Percentiles rank a stretch among this genome's conserved stretches.
These are phyloP conservation scores for Suillus decipiens DNA, from an alignment of 768 basidiomycete species.

Conservation along the genomic window DNA sequence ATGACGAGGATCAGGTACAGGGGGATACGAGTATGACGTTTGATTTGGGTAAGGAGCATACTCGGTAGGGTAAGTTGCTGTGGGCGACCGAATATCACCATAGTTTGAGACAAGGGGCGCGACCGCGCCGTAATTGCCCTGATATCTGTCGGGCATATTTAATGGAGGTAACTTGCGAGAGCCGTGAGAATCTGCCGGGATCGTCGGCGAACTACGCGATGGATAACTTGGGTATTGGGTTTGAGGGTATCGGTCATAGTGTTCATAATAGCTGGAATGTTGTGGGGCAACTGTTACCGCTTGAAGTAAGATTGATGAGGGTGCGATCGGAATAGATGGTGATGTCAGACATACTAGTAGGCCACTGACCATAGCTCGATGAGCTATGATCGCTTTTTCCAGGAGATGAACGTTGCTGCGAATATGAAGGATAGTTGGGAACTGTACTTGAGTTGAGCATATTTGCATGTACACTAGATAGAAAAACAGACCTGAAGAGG, in stretches of 20 bases:
- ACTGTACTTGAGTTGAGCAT: conserved; percentile 63
- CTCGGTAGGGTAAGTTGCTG: conserved; percentile 58
- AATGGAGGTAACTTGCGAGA: conserved; percentile 63
- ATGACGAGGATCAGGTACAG: conserved; percentile 39
- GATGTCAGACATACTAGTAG: conserved; percentile 33
- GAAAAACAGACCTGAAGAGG: conserved; percentile 84
- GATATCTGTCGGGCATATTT: conserved; percentile 52
- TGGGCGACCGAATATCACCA: conserved; percentile 59
- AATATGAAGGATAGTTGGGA: conserved; percentile 58
- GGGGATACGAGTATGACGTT: conserved; percentile 33
- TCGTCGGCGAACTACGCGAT: conserved; percentile 50
- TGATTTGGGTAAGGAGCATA: conserved; percentile 51
- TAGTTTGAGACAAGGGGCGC: conserved; percentile 39
- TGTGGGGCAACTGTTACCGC: conserved; percentile 41
- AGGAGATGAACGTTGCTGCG: conserved; percentile 66
- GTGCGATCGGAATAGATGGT: background rate
- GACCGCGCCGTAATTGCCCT: conserved; percentile 39
- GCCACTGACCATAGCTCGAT: conserved; percentile 50
- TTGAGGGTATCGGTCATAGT: conserved; percentile 52
- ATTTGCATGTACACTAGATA: conserved; percentile 53
- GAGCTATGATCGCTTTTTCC: conserved; percentile 58
- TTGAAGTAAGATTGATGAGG: conserved; percentile 11
- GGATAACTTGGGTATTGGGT: conserved; percentile 47
- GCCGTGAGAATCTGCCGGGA: conserved; percentile 49
- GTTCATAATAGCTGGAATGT: conserved; percentile 54